Evolutionary conservation across 495 filamentous ascomycete genomes (phyloP).

Genomic region (Margaritispora aquatica): DNA sequence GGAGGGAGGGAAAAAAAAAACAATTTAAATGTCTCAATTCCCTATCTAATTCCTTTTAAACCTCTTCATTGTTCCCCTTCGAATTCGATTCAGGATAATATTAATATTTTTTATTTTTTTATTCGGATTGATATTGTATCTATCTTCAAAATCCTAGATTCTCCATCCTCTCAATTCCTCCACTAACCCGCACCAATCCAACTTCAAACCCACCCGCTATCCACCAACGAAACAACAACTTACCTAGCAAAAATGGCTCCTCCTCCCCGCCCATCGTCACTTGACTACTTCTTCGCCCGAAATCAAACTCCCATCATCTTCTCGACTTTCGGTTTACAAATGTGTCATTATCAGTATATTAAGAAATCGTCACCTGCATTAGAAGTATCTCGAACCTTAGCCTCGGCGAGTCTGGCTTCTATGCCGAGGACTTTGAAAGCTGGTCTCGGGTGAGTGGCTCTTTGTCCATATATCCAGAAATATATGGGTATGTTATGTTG

Average conservation of each 20-base stretch:
- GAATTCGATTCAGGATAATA: background rate
- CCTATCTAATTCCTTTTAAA: background rate
- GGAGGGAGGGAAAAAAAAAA: slow-evolving; percentile 4
- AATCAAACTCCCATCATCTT: slow-evolving; percentile 19
- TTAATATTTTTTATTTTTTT: too few relatives aligned
- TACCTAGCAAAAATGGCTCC: slow-evolving; percentile 23
- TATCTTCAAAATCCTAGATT: background rate
- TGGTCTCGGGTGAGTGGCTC: slow-evolving; percentile 8
- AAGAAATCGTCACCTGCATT: slow-evolving; percentile 8
- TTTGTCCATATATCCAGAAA: background rate
- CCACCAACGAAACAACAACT: background rate
- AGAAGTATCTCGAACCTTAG: background rate
- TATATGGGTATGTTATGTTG: background rate
- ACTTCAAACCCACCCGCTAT: background rate
- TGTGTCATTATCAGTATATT: slow-evolving; percentile 22
- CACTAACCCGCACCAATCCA: slow-evolving; percentile 3
- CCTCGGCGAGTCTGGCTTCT: background rate
- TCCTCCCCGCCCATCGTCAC: slow-evolving; percentile 6
- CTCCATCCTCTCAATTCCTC: background rate
- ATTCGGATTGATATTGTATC: too few relatives aligned
- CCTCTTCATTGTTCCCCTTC: background rate
- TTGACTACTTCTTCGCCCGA: slow-evolving; percentile 19
- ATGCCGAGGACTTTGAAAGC: slow-evolving; percentile 17
- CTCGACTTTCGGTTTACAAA: slow-evolving; percentile 16
- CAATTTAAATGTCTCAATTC: background rate